Evolutionary conservation across 2,329 filamentous ascomycete genomes (phyloP), one percentile per base, ranked within the genome.

Genomic region (Mariannaea elegans): DNA sequence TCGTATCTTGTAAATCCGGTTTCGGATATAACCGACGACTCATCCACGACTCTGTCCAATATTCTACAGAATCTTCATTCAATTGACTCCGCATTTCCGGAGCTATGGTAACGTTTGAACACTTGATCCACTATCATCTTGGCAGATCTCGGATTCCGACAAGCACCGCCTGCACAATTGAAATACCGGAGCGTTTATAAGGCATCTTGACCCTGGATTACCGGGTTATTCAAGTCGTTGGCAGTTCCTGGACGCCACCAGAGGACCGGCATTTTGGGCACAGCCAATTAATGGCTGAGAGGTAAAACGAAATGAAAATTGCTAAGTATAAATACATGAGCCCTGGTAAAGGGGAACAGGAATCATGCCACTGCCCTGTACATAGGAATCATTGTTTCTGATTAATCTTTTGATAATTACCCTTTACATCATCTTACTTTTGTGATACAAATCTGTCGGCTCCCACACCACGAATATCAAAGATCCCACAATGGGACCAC

Each of bases 21-120:
- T 4, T 18, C 50, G 50, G 50, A 53, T 53, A 53, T 53, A 53
- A 27, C 50, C n/a, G 32, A 2, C n/a, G 18, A 27, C 21, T 29
- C 39, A 16, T 18, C 50, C 14, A 45, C 18, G 3, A n/a, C 16
- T 36, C 23, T 16, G 27, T 2, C 16, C 2, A 21, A 18, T 9
- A 16, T 18, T 3, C 14, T 16, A n/a, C 36, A 10, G n/a, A 39
- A 39, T 16, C n/a, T 10, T 18, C n/a, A 19, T 10, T 39, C 16
- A 39, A 39, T 10, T 7, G n/a, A 39, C 14, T 39, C 36, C 16
- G 14, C 36, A 39, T 39, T 19, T 39, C 36, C 36, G 36, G 2
- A 16, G 36, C 36, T 39, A 7, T 39, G 36, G 36, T 10, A 31
- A 31, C 27, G 7, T 31, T 31, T 31, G 7, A 7, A 31, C 12